Base-by-base conservation (phyloP, 371 early-diverging fungal genomes). In the Mortierella sp. region DNA sequence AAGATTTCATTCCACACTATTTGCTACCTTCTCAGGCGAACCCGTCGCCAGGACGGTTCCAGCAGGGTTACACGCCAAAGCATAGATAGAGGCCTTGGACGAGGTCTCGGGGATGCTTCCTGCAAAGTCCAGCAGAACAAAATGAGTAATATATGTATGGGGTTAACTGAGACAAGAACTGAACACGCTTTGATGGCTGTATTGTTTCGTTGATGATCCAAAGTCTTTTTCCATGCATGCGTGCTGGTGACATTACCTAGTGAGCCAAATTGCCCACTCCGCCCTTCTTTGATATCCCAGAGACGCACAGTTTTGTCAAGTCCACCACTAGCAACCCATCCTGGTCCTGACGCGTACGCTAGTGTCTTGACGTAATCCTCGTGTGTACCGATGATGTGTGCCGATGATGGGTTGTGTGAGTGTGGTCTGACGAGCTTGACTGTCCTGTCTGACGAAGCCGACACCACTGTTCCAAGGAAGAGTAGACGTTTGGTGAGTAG, bases 311-410 rank as follows among this genome's bases (percentile, higher is more conserved):
- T 91, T 76, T 95, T 93, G 88, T 99, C 99, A 21, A 98, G 90
- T n/a, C 99, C 99, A 46, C 96, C 99, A 73, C 96, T 97, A 4
- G 97, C 97, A 5, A 98, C 93, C 95, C 95, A 96, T 32, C 92
- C 92, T n/a, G 92, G 90, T 11, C 90, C 88, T 14, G 89, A 87
- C 8, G 95, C 94, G 87, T 94, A 93, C 2, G 95, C 95, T 14
- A 97, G 86, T 41, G 94, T 93, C 83, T 96, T 96, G 73, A 97
- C 96, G 84, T 94, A 97, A 83, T 97, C 97, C 41, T 91, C 89
- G 80, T 99, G 99, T 82, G 92, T 92, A 21, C 99, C 99, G 49
- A 98, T 89, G 38, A 92, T 90, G 43, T 92, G 90, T 38, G 89
- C 88, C 55, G 83, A 77, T 44, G 87, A 71, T 10, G 90, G 88